Base-by-base conservation (phyloP, 768 basidiomycete species). In the Ramaria sp. region DNA sequence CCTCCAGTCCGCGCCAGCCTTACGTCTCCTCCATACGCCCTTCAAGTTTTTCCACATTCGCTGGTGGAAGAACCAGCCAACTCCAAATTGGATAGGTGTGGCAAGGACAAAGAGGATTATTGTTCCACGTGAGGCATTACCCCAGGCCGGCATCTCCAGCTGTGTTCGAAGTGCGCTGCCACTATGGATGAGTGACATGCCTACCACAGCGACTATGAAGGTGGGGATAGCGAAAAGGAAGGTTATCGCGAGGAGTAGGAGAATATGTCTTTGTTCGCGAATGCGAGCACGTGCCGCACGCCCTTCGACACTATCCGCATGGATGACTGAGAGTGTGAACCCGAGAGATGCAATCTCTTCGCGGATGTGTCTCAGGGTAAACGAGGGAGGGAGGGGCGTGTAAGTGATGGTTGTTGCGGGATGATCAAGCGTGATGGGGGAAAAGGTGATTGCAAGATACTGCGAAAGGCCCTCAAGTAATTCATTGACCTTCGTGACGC, bases 181-280 rank as follows among this genome's bases (percentile, higher is more conserved):
- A 5, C 69, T 63, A 4, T 76, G 71, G 5, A 88, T 71, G 24
- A 92, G 69, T 28, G 73, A 76, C 83, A 85, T 87, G 61, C 79
- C 88, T 10, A 89, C 80, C 52, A 91, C 77, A 1, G 78, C 83
- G 57, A 92, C 79, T 57, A 91, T 69, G 64, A 93, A 85, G 0
- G 87, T 82, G 0, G 89, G 89, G 44, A 92, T 76, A n/a, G 85
- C 81, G 42, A 81, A 68, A 37, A 84, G 45, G 22, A 84, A 58
- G 1, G 85, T 71, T 50, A 84, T 72, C 12, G 77, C 27, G 5
- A 88, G 74, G 36, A 82, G 80, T 5, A 58, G 58, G 8, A 86
- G 70, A 1, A 89, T 67, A 0, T 65, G 9, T 16, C 65, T 67
- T 55, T 74, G 77, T 64, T 90, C 89, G n/a, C 63, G 73, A 18